A percentile compares a stretch with the other conserved stretches of the same genome.
Conservation (phyloP, 305 asterid species). For the Withania somnifera region DNA sequence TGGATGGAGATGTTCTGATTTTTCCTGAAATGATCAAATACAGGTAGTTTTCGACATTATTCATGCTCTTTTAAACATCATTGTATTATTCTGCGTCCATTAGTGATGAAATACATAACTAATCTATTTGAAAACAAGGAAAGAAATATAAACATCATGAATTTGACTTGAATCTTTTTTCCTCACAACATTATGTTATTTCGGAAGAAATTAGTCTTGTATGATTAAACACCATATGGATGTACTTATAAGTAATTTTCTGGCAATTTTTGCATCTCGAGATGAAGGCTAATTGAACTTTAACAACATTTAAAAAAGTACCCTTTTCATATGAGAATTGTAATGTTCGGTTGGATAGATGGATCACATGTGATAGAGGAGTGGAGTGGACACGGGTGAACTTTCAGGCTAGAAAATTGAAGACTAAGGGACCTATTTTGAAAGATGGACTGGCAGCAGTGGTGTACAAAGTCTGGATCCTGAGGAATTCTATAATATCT, state of each 20-base stretch:
- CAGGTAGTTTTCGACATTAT: conserved; percentile 34
- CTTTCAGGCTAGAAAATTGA: no score
- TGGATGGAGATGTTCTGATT: conserved; percentile 73
- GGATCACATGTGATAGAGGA: no score
- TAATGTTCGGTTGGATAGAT: neutral
- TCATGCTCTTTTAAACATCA: neutral
- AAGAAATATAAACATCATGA: neutral
- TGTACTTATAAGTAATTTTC: neutral
- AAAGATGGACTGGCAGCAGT: no score
- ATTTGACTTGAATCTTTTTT: neutral
- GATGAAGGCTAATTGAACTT: neutral
- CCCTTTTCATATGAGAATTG: neutral
- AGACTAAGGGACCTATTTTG: no score
- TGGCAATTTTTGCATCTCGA: neutral
- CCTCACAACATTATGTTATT: neutral
- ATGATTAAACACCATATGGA: neutral
- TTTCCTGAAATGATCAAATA: conserved; percentile 78
- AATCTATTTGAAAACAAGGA: neutral
- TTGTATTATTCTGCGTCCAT: neutral
- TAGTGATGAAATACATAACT: neutral
- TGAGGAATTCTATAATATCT: no score
- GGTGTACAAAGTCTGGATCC: no score
- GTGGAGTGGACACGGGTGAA: no score
- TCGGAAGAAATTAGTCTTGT: neutral
- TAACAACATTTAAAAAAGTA: neutral